Conservation (phyloP, 2,329 filamentous ascomycete genomes). For the Stromatinia cepivora region DNA sequence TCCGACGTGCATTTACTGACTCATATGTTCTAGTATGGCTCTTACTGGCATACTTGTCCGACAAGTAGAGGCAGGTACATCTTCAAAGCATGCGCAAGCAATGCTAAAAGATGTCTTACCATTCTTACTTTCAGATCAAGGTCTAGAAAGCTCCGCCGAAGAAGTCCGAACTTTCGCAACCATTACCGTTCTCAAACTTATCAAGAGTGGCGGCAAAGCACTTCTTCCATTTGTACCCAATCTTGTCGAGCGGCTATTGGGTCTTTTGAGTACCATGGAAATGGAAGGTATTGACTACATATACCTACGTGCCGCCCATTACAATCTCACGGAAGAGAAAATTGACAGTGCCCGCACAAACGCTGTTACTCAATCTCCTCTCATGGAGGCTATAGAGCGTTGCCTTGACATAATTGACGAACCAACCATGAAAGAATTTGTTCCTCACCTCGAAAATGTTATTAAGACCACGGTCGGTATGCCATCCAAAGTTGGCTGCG, state of each 20-base stretch:
- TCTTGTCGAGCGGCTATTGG: slow-evolving; percentile 78
- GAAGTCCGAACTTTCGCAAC: slow-evolving; percentile 84
- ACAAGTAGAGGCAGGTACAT: slow-evolving; percentile 76
- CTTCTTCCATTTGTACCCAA: slow-evolving; percentile 78
- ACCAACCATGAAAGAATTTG: slow-evolving; percentile 71
- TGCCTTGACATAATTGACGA: slow-evolving; percentile 83
- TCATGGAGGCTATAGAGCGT: slow-evolving; percentile 89
- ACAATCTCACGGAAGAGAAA: slow-evolving; percentile 82
- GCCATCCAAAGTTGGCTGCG: slow-evolving; percentile 91
- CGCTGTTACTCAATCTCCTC: slow-evolving; percentile 79
- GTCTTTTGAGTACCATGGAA: slow-evolving; percentile 82
- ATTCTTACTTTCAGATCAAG: slow-evolving; percentile 85
- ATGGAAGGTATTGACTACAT: slow-evolving; percentile 88
- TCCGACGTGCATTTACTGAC: neutral
- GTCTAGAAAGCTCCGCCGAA: slow-evolving; percentile 82
- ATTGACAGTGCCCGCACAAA: slow-evolving; percentile 85
- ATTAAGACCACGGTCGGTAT: slow-evolving; percentile 87
- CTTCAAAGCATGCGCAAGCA: slow-evolving; percentile 66
- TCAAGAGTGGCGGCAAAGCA: slow-evolving; percentile 81
- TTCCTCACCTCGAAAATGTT: slow-evolving; percentile 69
- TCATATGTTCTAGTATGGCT: slow-evolving; percentile 58
- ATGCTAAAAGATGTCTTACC: slow-evolving; percentile 88
- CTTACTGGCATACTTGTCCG: slow-evolving; percentile 84
- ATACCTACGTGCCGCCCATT: slow-evolving; percentile 81
- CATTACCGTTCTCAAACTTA: slow-evolving; percentile 81